A percentile compares a stretch with the other conserved stretches of the same genome.
These are phyloP conservation scores for Corinectria fuckeliana DNA, from an alignment of 2,329 filamentous ascomycete species.

Conservation along the genomic window DNA sequence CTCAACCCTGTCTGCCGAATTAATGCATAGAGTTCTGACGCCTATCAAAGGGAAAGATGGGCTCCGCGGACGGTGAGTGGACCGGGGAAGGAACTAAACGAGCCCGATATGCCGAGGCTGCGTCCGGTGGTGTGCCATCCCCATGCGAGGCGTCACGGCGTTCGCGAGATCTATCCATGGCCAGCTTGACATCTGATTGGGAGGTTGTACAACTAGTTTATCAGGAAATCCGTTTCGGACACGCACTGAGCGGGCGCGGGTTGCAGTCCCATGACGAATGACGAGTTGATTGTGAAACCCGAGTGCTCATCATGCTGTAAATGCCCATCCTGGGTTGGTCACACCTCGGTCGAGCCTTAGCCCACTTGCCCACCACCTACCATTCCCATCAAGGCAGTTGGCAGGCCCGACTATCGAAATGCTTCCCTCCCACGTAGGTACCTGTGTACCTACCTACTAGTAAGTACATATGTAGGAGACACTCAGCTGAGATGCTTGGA, in stretches of 20 bases:
- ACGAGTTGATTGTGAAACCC: neutral
- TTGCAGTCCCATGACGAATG: neutral
- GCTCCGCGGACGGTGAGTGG: neutral
- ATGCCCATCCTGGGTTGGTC: neutral
- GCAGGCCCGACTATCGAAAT: neutral
- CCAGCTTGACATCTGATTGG: neutral
- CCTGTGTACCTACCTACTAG: neutral
- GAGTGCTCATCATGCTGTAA: neutral
- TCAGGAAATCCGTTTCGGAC: too few species aligned
- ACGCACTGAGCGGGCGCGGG: too few species aligned
- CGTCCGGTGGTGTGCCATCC: too few species aligned
- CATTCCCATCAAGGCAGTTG: neutral
- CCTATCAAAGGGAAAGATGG: neutral
- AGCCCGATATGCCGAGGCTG: neutral
- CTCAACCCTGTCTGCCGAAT: slow-evolving; percentile 1
- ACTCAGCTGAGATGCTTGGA: neutral
- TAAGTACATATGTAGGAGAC: neutral
- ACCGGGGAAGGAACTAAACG: slow-evolving; percentile 1
- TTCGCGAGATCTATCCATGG: neutral
- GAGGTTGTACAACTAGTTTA: neutral
- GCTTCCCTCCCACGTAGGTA: too few species aligned
- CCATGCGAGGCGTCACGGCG: too few species aligned
- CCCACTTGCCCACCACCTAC: too few species aligned
- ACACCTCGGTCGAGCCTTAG: neutral
- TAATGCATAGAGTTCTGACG: slow-evolving; percentile 10